These are phyloP conservation scores for Xylariales sp. DNA, from an alignment of 2,329 filamentous ascomycete genomes.

Conservation along the genomic window DNA sequence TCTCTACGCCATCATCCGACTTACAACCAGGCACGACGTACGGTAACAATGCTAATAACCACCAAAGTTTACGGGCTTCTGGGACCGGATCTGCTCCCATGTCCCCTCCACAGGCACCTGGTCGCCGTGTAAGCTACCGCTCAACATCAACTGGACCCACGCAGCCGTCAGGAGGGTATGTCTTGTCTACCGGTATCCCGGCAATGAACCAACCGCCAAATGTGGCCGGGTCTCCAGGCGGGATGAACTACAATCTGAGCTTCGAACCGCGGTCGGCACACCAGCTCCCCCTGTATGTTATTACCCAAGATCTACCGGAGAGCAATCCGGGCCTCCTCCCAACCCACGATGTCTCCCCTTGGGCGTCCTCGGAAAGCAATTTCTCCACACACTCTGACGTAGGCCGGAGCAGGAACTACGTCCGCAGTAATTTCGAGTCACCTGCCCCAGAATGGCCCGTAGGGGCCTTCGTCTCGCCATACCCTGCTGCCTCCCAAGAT, in stretches of 20 bases:
- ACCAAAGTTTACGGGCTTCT: conserved; percentile 13
- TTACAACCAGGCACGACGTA: conserved; percentile 2
- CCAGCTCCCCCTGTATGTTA: conserved; percentile 18
- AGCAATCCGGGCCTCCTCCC: conserved; percentile 21
- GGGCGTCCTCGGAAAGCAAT: conserved; percentile 41
- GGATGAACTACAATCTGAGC: conserved; percentile 14
- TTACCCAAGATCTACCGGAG: conserved; percentile 24
- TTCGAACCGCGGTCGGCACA: conserved; percentile 24
- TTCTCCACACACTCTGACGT: conserved; percentile 43
- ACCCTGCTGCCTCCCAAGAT: conserved; percentile 10
- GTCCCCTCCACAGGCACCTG: conserved; percentile 16
- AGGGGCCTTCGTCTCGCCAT: conserved; percentile 8
- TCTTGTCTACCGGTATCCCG: conserved; percentile 14
- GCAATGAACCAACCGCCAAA: conserved; percentile 19
- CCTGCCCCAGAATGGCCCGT: conserved; percentile 18
- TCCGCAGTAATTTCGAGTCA: conserved; percentile 15
- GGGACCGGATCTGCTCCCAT: conserved; percentile 18
- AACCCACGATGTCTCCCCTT: conserved; percentile 33
- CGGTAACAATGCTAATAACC: conserved; percentile 11
- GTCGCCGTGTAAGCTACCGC: conserved; percentile 11
- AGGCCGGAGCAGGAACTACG: conserved; percentile 11
- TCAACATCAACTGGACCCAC: conserved; percentile 8
- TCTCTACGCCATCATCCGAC: conserved; percentile 12
- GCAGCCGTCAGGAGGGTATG: conserved; percentile 12
- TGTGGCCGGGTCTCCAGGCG: conserved; percentile 16